phyloP scores from a whole-genome alignment of 306 rosid species.

The Citrullus colocynthis region DNA sequence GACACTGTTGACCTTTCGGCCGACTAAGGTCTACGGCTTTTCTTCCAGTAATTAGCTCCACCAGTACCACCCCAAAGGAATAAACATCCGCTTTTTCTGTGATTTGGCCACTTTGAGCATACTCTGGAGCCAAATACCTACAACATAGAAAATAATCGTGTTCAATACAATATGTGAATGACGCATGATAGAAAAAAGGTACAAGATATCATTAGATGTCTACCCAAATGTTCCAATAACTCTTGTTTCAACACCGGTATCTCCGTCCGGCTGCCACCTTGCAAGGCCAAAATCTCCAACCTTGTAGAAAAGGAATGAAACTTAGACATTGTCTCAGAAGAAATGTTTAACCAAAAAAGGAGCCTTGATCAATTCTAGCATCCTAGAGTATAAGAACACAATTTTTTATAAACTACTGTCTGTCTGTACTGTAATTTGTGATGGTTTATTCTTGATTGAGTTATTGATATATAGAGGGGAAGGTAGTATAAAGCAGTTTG shows the following conservation, averaged over 20 bases:
- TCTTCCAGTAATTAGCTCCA: constrained; percentile 85
- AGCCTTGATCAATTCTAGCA: not conserved
- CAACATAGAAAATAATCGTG: constrained; percentile 8
- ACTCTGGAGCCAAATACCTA: constrained; percentile 97
- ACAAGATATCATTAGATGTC: not conserved
- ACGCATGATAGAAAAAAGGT: not conserved
- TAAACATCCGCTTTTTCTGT: constrained; percentile 97
- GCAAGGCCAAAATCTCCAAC: constrained; percentile 99
- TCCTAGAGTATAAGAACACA: not conserved
- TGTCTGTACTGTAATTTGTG: not conserved
- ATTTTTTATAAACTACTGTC: not conserved
- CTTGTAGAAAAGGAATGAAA: constrained; percentile 24
- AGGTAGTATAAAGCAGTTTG: not conserved
- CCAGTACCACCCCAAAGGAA: constrained; percentile 92
- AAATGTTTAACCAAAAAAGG: not conserved
- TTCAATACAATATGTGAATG: constrained; percentile 6
- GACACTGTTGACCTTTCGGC: constrained; percentile 97
- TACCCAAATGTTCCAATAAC: constrained; percentile 99
- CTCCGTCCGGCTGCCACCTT: constrained; percentile 99
- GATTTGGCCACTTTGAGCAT: constrained; percentile 97
- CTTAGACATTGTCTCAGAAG: not conserved
- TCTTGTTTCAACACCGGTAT: constrained; percentile 86
- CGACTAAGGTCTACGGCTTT: constrained; percentile 92
- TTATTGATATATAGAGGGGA: not conserved
- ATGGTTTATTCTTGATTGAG: not conserved